These are phyloP conservation scores for Ustilago hordei DNA, from an alignment of 1,284 basidiomycete species.

Conservation along the genomic window DNA sequence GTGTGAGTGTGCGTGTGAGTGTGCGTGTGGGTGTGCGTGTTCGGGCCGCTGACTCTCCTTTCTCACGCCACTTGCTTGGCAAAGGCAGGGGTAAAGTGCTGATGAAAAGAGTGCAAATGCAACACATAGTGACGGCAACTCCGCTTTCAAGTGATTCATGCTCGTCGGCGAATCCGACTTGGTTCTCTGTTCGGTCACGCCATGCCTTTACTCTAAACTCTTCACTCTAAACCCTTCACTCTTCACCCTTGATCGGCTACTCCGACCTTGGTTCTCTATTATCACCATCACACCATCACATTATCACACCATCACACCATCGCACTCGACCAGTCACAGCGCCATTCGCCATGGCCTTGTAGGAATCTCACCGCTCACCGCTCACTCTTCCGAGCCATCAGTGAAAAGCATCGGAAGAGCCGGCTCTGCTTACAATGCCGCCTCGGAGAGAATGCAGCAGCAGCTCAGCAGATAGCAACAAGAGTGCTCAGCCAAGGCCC, in stretches of 20 bases:
- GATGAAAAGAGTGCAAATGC: not conserved
- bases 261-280: not conserved
- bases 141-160: constrained; percentile 1
- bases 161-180: not conserved
- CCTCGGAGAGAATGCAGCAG: constrained; percentile 6
- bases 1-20: no score
- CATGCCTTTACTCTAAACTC: not conserved
- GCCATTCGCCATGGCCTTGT: constrained; percentile 15
- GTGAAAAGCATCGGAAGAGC: constrained; percentile 9
- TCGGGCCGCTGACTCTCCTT: not conserved
- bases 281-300: constrained; percentile 11
- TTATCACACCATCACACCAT: no score
- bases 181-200: no score
- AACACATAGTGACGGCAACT: not conserved
- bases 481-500: constrained; percentile 17
- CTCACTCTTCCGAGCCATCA: constrained; percentile 9
- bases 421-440: constrained; percentile 13
- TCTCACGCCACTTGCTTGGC: not conserved
- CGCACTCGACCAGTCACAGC: not conserved
- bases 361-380: constrained; percentile 2
- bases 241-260: not conserved
- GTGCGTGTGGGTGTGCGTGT: no score
- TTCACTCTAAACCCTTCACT: not conserved
- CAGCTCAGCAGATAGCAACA: constrained; percentile 1
- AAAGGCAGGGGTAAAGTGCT: not conserved